Evolutionary conservation across 768 basidiomycete species (phyloP).

Genomic region (Candolleomyces aberdarensis): DNA sequence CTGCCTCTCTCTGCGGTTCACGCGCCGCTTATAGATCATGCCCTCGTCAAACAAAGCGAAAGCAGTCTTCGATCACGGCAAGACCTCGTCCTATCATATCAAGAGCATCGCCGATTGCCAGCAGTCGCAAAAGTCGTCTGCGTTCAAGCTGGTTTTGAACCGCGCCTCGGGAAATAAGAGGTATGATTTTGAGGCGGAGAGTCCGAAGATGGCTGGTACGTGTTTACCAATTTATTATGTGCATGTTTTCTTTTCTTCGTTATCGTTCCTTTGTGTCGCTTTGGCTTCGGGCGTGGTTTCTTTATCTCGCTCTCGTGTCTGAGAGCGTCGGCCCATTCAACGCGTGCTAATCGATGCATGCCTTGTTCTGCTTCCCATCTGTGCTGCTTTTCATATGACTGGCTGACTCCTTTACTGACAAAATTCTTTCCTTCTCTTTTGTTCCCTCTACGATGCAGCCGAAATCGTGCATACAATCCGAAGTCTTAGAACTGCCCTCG

Average conservation of each 20-base stretch:
- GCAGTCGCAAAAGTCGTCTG: conserved; percentile 74
- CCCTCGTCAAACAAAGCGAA: conserved; percentile 75
- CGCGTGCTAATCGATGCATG: no score
- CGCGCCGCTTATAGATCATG: conserved; percentile 62
- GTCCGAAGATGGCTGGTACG: conserved; percentile 72
- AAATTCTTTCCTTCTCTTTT: no score
- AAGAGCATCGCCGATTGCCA: conserved; percentile 82
- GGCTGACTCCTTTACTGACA: no score
- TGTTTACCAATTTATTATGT: background rate
- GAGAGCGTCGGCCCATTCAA: no score
- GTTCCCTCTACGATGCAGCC: no score
- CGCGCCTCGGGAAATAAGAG: conserved; percentile 76
- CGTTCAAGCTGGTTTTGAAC: conserved; percentile 89
- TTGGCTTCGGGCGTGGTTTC: no score
- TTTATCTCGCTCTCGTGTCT: no score
- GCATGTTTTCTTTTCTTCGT: no score
- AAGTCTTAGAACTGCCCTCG: no score
- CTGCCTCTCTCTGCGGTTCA: background rate
- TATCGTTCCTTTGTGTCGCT: background rate
- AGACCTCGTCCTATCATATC: conserved; percentile 91
- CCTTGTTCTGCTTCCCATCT: background rate
- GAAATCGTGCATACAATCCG: no score
- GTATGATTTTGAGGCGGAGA: conserved; percentile 97
- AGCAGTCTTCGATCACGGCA: conserved; percentile 84
- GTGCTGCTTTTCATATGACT: background rate